Base-by-base conservation (phyloP, 441 rosid species). In the Populus hybrid region DNA sequence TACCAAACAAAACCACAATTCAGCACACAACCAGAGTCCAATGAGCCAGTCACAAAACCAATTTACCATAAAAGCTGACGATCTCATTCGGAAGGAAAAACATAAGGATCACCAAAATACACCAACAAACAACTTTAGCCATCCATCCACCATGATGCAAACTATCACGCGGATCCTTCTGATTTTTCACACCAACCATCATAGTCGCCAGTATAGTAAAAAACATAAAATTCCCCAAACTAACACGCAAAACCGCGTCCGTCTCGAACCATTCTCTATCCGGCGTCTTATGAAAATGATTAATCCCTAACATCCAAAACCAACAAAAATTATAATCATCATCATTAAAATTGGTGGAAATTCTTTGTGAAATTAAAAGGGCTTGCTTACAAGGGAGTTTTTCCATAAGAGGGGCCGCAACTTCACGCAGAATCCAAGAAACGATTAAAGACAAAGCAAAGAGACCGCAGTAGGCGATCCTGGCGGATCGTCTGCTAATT, bases 91-190 rank as follows among this genome's bases (percentile, higher is more conserved):
- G 98, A 82, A 95, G 84, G 79, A 95, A 95, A 85, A 95, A 95
- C 93, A 89, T 93, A 14, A 95, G 84, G 82, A 93, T 89, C 53
- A 95, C 94, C 86, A 95, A 70, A 73, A 95, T 80, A 79, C 84
- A 93, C 99, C 97, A 95, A 78, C 85, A 86, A 73, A 95, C 89
- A 7, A 93, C 63, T 82, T 95, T 95, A 89, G 91, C 88, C 99
- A 95, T 95, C 99, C 99, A 95, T 76, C 99, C 98, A 74, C 99
- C 98, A 53, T 92, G 99, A 81, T 95, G 99, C 78, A 95, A 80
- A 74, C 91, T 84, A 71, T 95, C 99, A 76, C 97, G 97, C 76
- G 97, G 98, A 84, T 95, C 99, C 86, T 84, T 95, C 85, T 91
- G 97, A 83, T 75, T 92, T 79, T 89, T 93, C 40, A 95, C 98